Evolutionary conservation across 768 basidiomycete genomes (phyloP).

Genomic region (Cytidiella melzeri): DNA sequence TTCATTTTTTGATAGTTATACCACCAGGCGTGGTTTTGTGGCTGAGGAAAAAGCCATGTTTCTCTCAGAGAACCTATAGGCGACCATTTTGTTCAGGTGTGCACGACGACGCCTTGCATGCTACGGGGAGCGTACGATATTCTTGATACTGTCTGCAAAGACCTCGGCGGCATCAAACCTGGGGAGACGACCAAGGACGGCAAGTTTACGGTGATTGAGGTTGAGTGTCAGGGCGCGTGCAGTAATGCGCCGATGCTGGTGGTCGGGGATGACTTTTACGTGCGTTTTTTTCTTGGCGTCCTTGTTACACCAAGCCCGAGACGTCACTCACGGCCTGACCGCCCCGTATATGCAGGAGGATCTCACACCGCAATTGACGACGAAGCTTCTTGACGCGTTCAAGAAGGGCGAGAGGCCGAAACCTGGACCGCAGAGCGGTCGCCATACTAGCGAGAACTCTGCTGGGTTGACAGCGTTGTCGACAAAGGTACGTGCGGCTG

Average conservation of each 20-base stretch:
- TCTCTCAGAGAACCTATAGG: conserved; percentile 81
- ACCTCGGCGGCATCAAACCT: conserved; percentile 78
- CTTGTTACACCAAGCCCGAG: background rate
- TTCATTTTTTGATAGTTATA: too few relatives aligned
- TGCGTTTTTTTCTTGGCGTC: conserved; percentile 30
- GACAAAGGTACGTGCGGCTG: conserved; percentile 50
- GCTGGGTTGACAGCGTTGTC: conserved; percentile 80
- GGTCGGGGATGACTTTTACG: conserved; percentile 95
- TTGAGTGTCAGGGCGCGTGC: conserved; percentile 98
- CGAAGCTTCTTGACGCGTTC: conserved; percentile 75
- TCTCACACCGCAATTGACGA: conserved; percentile 69
- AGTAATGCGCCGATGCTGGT: conserved; percentile 98
- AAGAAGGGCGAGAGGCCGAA: conserved; percentile 80
- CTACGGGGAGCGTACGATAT: conserved; percentile 88
- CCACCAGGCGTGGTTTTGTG: too few relatives aligned
- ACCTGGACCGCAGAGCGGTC: conserved; percentile 87
- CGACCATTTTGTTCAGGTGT: conserved; percentile 92
- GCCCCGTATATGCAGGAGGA: conserved; percentile 57
- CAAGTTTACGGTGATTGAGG: conserved; percentile 96
- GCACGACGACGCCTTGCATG: conserved; percentile 99
- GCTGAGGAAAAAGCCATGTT: background rate
- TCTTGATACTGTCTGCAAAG: conserved; percentile 73
- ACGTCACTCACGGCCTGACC: conserved; percentile 9
- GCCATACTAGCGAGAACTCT: conserved; percentile 88
- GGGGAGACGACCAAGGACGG: conserved; percentile 94